These are phyloP conservation scores for Vaccinium vitisidaea DNA, from an alignment of 148 eudicot species.

Conservation along the genomic window DNA sequence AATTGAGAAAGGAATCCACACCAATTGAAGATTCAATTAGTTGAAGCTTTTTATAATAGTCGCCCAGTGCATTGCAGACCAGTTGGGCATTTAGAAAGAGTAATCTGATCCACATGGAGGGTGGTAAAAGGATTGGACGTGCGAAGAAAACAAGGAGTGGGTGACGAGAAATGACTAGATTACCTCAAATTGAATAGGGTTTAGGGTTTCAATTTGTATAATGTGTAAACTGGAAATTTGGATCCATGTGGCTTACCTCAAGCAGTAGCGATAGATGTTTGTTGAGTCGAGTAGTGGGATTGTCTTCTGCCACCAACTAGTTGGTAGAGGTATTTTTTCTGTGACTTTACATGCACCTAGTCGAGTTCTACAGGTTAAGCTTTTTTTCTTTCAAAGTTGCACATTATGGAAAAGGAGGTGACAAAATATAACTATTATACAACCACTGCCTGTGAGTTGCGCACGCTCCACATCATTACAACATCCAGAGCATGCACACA, in stretches of 20 bases:
- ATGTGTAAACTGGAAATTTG: not conserved
- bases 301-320: not conserved
- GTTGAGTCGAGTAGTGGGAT: not conserved
- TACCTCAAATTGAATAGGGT: not conserved
- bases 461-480: not conserved
- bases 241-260: not conserved
- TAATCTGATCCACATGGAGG: not conserved
- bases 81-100: conserved; percentile 4
- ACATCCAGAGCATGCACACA: not conserved
- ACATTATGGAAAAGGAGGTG: not conserved
- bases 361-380: not conserved
- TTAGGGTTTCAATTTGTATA: not conserved
- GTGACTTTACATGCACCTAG: not conserved
- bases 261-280: not conserved
- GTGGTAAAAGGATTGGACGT: not conserved
- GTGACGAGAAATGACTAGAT: not conserved
- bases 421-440: not conserved
- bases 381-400: not conserved
- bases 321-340: not conserved
- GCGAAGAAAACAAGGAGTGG: not conserved
- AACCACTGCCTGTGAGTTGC: not conserved
- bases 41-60: not conserved
- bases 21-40: not conserved
- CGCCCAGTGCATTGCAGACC: not conserved
- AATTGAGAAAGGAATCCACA: not conserved